Conservation (phyloP, 2,329 filamentous ascomycete genomes). For the Knufia fluminis region DNA sequence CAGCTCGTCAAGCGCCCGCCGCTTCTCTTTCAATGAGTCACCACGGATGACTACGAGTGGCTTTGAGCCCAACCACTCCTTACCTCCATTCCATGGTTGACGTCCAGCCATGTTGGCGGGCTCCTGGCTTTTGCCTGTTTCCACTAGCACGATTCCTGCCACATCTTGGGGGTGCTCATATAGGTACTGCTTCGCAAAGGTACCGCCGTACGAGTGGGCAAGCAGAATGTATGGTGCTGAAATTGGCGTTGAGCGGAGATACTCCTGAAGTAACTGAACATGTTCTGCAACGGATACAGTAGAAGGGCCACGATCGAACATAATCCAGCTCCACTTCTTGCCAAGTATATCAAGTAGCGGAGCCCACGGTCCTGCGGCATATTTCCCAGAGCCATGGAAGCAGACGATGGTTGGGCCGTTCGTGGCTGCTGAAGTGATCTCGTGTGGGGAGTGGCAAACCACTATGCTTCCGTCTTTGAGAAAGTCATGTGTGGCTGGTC, state of each 20-base stretch:
- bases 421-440: background rate
- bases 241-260: background rate
- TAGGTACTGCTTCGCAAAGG: conserved; percentile 33
- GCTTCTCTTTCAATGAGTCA: conserved; percentile 13
- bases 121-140: conserved; percentile 18
- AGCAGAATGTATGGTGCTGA: conserved; percentile 27
- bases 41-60: conserved; percentile 31
- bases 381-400: conserved; percentile 1
- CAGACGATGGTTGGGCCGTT: conserved; percentile 1
- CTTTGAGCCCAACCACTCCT: conserved; percentile 22
- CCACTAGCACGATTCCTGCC: conserved; percentile 31
- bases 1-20: conserved; percentile 24
- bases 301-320: background rate
- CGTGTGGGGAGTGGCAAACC: no score
- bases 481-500: no score
- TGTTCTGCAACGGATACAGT: background rate
- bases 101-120: background rate
- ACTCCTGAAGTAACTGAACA: background rate
- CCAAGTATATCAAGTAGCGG: background rate
- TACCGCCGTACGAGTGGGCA: conserved; percentile 34
- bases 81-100: conserved; percentile 25
- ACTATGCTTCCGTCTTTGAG: no score
- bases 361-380: background rate
- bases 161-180: conserved; percentile 26
- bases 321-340: background rate